phyloP scores from a whole-genome alignment of 1,284 basidiomycete genomes.

The Macrocystidia cucumis region DNA sequence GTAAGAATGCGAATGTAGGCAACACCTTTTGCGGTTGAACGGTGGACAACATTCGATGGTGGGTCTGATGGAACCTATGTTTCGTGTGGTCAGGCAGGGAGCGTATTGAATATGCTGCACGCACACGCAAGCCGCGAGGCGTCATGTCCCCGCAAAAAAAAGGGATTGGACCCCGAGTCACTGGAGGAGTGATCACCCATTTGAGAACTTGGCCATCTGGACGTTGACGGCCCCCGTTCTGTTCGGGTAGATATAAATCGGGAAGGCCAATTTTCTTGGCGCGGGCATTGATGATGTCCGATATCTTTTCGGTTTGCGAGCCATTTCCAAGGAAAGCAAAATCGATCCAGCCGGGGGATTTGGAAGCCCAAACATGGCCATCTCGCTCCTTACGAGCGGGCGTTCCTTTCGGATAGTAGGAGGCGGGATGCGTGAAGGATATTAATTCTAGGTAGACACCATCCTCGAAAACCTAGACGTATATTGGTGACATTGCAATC shows the following conservation, averaged over 20 bases:
- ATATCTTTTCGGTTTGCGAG: conserved; percentile 27
- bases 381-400: conserved; percentile 34
- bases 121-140: conserved; percentile 45
- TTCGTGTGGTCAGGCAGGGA: neutral
- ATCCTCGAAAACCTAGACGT: conserved; percentile 48
- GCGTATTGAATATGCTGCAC: conserved; percentile 11
- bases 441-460: conserved; percentile 64
- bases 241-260: conserved; percentile 34
- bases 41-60: conserved; percentile 35
- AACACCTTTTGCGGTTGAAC: conserved; percentile 36
- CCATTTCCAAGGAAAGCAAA: conserved; percentile 52
- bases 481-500: neutral
- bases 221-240: conserved; percentile 41
- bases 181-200: conserved; percentile 48
- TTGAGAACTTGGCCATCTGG: conserved; percentile 43
- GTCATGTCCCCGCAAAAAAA: conserved; percentile 72
- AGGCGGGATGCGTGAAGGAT: conserved; percentile 46
- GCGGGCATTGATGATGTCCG: conserved; percentile 45
- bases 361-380: conserved; percentile 42
- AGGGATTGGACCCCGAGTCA: conserved; percentile 32
- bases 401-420: conserved; percentile 41
- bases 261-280: conserved; percentile 25
- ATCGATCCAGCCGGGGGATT: conserved; percentile 56
- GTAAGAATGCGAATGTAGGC: conserved; percentile 37
- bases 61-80: conserved; percentile 40